Percentiles rank a stretch among this genome's conserved stretches.
phyloP scores from a whole-genome alignment of 371 early-diverging fungal species.

The Amoeboaphelidium occidentale region DNA sequence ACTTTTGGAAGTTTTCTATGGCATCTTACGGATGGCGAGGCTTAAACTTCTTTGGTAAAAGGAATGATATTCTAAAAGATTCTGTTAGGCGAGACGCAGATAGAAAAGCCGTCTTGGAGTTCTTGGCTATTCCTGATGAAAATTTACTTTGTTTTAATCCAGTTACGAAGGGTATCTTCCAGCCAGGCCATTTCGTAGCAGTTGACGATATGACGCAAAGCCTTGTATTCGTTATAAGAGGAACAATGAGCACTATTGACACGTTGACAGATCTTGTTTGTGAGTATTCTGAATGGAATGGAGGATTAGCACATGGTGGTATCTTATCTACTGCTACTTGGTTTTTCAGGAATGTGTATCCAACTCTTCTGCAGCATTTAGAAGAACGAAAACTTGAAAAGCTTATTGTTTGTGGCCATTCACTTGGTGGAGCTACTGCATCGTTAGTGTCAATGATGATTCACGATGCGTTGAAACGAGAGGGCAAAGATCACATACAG shows the following conservation, averaged over 20 bases:
- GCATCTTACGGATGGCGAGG: conserved; percentile 56
- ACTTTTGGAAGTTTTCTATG: conserved; percentile 15
- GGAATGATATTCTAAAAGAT: conserved; percentile 35
- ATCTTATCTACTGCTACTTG: conserved; percentile 52
- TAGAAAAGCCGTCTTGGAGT: conserved; percentile 35
- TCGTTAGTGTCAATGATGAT: conserved; percentile 51
- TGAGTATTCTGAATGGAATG: conserved; percentile 63
- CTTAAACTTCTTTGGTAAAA: conserved; percentile 46
- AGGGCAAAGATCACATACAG: conserved; percentile 12
- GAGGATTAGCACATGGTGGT: conserved; percentile 58
- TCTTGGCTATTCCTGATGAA: conserved; percentile 31
- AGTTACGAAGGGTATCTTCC: conserved; percentile 35
- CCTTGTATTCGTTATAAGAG: conserved; percentile 48
- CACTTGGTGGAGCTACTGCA: conserved; percentile 54
- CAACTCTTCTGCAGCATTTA: conserved; percentile 34
- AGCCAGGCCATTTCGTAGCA: conserved; percentile 53
- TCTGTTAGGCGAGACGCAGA: conserved; percentile 42
- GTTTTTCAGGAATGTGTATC: conserved; percentile 40
- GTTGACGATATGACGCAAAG: conserved; percentile 36
- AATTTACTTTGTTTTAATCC: conserved; percentile 54
- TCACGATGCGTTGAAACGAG: conserved; percentile 1
- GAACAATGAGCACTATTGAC: conserved; percentile 61
- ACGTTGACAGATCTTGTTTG: conserved; percentile 61
- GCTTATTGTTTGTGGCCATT: conserved; percentile 50
- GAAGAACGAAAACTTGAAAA: conserved; percentile 20